Percentiles rank a stretch among this genome's conserved stretches.
Conservation (phyloP, 208 protist species). For the Crithidia expoeki region DNA sequence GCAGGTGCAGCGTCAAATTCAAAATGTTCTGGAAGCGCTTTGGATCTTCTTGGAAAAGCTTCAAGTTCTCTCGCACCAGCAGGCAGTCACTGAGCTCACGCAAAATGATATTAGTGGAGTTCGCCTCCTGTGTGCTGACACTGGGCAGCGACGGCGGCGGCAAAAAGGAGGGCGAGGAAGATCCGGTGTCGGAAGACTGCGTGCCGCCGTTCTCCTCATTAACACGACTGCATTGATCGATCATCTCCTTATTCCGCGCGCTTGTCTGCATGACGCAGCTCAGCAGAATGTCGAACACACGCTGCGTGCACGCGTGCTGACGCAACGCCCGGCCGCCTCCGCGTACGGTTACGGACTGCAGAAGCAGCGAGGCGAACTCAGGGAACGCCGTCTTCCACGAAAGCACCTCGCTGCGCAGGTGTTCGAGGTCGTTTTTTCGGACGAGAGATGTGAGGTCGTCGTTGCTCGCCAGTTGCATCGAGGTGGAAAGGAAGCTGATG, state of each 20-base stretch:
- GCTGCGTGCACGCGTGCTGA: conserved; percentile 63
- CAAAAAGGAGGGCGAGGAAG: not conserved
- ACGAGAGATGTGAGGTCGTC: conserved; percentile 55
- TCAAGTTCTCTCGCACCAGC: conserved; percentile 62
- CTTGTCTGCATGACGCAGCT: conserved; percentile 44
- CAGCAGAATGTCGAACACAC: conserved; percentile 72
- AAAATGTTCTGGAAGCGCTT: conserved; percentile 67
- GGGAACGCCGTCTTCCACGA: conserved; percentile 56
- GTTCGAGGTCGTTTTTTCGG: conserved; percentile 40
- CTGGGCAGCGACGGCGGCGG: not conserved
- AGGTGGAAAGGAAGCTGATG: conserved; percentile 57
- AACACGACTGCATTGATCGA: not conserved
- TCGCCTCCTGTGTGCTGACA: conserved; percentile 20
- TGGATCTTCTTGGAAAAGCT: conserved; percentile 60
- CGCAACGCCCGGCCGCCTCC: conserved; percentile 60
- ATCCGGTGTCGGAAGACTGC: not conserved
- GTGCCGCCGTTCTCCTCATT: conserved; percentile 19
- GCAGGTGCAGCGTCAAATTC: conserved; percentile 50
- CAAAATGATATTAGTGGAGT: conserved; percentile 63
- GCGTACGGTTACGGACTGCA: conserved; percentile 64
- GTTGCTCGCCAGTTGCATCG: conserved; percentile 68
- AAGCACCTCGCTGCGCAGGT: conserved; percentile 57
- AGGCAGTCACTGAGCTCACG: conserved; percentile 86
- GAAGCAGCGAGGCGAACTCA: conserved; percentile 62
- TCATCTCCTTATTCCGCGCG: conserved; percentile 9